Evolutionary conservation across 2,329 filamentous ascomycete genomes (phyloP).

Genomic region (Neopestalotiopsis rosae): DNA sequence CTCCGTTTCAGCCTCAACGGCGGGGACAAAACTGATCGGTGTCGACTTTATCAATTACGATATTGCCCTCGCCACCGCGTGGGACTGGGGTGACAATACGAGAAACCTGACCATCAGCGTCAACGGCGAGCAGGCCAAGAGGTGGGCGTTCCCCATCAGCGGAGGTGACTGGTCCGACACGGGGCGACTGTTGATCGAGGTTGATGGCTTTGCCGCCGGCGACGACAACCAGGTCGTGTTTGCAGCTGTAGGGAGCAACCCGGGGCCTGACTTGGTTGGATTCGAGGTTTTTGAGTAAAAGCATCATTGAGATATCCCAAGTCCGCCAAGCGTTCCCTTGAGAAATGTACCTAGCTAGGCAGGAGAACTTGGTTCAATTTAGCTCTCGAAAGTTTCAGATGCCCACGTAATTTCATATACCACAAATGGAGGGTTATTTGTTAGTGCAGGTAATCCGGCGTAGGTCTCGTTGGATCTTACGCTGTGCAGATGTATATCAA

Average conservation of each 20-base stretch:
- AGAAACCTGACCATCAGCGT: conserved; percentile 55
- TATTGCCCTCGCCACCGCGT: conserved; percentile 46
- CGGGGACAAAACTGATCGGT: conserved; percentile 45
- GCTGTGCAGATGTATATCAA: no score
- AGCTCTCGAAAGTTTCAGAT: no score
- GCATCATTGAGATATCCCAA: not conserved
- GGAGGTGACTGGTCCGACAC: conserved; percentile 57
- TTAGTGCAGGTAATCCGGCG: no score
- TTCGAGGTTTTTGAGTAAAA: conserved; percentile 41
- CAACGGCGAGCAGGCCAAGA: conserved; percentile 46
- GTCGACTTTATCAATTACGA: conserved; percentile 61
- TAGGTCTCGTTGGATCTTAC: no score
- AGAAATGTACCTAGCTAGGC: no score
- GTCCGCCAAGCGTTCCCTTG: no score
- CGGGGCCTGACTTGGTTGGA: conserved; percentile 50
- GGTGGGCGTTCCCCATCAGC: conserved; percentile 55
- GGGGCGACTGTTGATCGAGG: conserved; percentile 47
- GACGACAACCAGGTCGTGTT: conserved; percentile 43
- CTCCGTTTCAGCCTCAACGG: conserved; percentile 33
- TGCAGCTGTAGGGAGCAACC: conserved; percentile 30
- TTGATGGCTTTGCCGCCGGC: conserved; percentile 51
- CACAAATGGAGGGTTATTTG: no score
- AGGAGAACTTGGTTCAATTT: no score
- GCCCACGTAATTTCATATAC: no score
- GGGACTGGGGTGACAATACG: conserved; percentile 51